Base-by-base conservation (phyloP, 805 yeast species). In the Candida vaughaniae region DNA sequence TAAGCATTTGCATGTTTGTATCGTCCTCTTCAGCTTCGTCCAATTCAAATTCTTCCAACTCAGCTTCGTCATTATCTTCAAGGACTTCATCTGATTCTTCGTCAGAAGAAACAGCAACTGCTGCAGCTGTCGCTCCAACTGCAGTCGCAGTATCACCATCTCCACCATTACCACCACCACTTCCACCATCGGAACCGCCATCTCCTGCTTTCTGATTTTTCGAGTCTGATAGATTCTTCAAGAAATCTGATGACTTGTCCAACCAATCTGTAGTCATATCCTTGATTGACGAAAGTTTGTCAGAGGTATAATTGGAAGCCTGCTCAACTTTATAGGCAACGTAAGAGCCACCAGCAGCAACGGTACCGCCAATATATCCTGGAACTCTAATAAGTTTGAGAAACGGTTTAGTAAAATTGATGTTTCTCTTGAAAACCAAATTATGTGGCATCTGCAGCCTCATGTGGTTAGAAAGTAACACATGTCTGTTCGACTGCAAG, bases 271-370 rank as follows among this genome's bases (percentile, higher is more conserved):
- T 75, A 0, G 86, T 77, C 29, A 78, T 58, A 38, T 83, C 96
- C 37, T 77, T 77, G 17, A 82, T 66, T 40, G 78, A 69, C 6
- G 71, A 68, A 29, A 91, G 49, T 52, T 78, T 78, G 42, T 85
- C 95, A 37, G 71, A 71, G 0, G 96, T 78, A 49, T 75, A 86
- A 25, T 58, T 69, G 0, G 86, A 72, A 1, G 95, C 95, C 59
- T 91, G 95, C 36, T 89, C 95, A 7, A 90, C 85, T 58, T 93
- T 91, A 59, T 90, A 90, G 14, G 90, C 88, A 33, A 91, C 81
- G 55, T 89, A 93, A 2, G 95, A 83, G 0, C 96, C 95, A 6
- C 95, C 96, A 8, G 97, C 98, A 2, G 95, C 96, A 23, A 89
- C 61, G 0, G 95, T 89, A 6, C 95, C 90, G 2, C 97, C 98